A percentile compares a stretch with the other conserved stretches of the same genome.
These are phyloP conservation scores for Pestalotiopsis sp. DNA, from an alignment of 2,329 filamentous ascomycete species.

Conservation along the genomic window DNA sequence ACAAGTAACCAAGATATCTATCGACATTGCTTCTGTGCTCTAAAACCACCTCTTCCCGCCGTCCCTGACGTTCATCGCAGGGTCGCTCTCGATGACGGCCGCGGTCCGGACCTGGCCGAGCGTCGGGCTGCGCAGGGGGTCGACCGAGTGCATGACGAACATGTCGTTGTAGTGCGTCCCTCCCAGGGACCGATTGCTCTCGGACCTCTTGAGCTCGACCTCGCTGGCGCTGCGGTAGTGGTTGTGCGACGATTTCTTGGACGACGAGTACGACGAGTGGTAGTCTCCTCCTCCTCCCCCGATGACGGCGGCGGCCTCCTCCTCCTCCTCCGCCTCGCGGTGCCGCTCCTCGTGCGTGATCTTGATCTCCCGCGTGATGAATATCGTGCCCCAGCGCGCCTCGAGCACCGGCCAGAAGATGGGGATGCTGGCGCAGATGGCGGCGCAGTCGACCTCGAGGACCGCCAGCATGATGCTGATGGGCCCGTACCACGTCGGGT, in stretches of 20 bases:
- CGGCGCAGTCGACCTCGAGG: conserved; percentile 28
- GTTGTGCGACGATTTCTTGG: background rate
- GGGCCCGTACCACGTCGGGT: conserved; percentile 36
- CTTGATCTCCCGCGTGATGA: conserved; percentile 30
- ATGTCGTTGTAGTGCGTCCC: conserved; percentile 5
- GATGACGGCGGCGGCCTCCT: background rate
- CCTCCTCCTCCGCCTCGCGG: conserved; percentile 24
- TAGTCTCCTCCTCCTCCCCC: background rate
- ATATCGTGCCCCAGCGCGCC: conserved; percentile 28
- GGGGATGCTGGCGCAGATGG: conserved; percentile 29
- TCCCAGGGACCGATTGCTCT: background rate
- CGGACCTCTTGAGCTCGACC: conserved; percentile 17
- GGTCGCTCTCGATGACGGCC: background rate
- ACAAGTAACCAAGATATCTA: too few species aligned
- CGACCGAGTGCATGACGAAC: conserved; percentile 13
- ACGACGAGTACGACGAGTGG: background rate
- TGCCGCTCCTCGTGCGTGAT: conserved; percentile 27
- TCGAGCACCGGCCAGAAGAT: conserved; percentile 31
- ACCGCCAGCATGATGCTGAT: conserved; percentile 28
- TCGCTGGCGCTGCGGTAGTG: conserved; percentile 20
- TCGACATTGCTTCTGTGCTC: background rate
- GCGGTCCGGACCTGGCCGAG: background rate
- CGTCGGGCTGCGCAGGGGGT: conserved; percentile 12
- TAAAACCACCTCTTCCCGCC: background rate
- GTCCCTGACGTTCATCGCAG: background rate